A percentile compares a stretch with the other conserved stretches of the same genome.
Conservation (phyloP, 2,329 filamentous ascomycete species). For the Colletotrichum tanaceti region DNA sequence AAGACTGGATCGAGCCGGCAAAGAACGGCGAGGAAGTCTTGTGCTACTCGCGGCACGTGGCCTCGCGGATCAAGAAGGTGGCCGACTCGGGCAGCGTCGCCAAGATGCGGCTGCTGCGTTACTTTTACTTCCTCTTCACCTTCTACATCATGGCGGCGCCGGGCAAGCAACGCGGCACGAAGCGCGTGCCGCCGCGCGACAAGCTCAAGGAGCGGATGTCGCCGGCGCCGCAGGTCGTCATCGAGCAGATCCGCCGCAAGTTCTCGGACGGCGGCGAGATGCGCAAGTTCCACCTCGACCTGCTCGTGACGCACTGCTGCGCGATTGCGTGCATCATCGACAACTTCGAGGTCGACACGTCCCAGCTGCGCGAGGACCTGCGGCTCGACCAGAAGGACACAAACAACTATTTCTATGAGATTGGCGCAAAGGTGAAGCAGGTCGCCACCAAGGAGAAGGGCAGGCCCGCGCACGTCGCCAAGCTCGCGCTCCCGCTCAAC, state of each 20-base stretch:
- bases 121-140: conserved; percentile 67
- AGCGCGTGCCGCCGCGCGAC: conserved; percentile 68
- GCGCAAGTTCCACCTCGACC: conserved; percentile 77
- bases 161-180: conserved; percentile 59
- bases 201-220: conserved; percentile 69
- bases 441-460: conserved; percentile 72
- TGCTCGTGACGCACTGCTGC: conserved; percentile 79
- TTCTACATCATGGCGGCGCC: conserved; percentile 62
- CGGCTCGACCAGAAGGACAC: conserved; percentile 78
- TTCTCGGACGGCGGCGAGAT: conserved; percentile 75
- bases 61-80: conserved; percentile 67
- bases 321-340: conserved; percentile 78
- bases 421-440: conserved; percentile 75
- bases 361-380: conserved; percentile 77
- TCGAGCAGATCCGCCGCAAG: conserved; percentile 75
- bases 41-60: conserved; percentile 72
- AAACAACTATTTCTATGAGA: conserved; percentile 78
- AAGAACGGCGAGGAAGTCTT: conserved; percentile 67
- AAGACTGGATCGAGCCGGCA: conserved; percentile 79
- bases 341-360: conserved; percentile 78
- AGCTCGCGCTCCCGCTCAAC: conserved; percentile 79
- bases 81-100: conserved; percentile 56
- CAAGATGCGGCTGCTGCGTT: conserved; percentile 69
- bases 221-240: conserved; percentile 69
- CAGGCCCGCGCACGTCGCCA: conserved; percentile 68